Conservation (phyloP, 169 alveolate species). For the Babesia ovata region DNA sequence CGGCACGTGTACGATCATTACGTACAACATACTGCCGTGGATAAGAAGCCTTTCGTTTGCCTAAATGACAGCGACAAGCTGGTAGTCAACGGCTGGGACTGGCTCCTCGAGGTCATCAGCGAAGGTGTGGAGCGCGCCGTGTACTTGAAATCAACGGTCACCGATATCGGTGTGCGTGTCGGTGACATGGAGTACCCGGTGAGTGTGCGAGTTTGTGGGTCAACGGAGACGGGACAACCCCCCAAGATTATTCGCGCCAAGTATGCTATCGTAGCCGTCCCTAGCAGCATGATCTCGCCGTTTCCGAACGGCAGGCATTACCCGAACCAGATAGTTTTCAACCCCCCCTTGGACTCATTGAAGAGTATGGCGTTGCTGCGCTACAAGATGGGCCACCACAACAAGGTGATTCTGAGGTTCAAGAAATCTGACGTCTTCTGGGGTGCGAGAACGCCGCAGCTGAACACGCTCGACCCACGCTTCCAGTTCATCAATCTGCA, state of each 20-base stretch:
- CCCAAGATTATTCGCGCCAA: slow-evolving; percentile 17
- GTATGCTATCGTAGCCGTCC: slow-evolving; percentile 30
- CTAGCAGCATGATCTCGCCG: slow-evolving; percentile 47
- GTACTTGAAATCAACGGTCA: slow-evolving; percentile 68
- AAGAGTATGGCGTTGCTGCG: slow-evolving; percentile 67
- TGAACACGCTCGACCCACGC: slow-evolving; percentile 74
- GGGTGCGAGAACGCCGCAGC: slow-evolving; percentile 71
- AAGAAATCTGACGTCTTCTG: slow-evolving; percentile 69
- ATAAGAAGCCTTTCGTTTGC: slow-evolving; percentile 49
- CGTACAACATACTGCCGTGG: slow-evolving; percentile 51
- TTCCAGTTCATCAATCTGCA: slow-evolving; percentile 77
- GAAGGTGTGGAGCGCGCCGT: slow-evolving; percentile 53
- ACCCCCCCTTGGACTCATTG: slow-evolving; percentile 67
- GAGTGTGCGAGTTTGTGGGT: background rate
- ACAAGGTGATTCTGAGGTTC: slow-evolving; percentile 76
- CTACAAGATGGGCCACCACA: slow-evolving; percentile 79
- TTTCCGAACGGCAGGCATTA: slow-evolving; percentile 34
- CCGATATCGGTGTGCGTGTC: slow-evolving; percentile 28
- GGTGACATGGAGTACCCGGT: slow-evolving; percentile 32
- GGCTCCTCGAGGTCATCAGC: slow-evolving; percentile 68
- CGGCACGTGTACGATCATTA: slow-evolving; percentile 46
- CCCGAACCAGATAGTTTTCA: slow-evolving; percentile 62
- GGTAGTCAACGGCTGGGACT: slow-evolving; percentile 80
- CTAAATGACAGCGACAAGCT: slow-evolving; percentile 69
- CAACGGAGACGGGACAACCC: background rate